A percentile compares a stretch with the other conserved stretches of the same genome.
Evolutionary conservation across 2,329 filamentous ascomycete species (phyloP).

Genomic region (Magnaporthiopsis poae): DNA sequence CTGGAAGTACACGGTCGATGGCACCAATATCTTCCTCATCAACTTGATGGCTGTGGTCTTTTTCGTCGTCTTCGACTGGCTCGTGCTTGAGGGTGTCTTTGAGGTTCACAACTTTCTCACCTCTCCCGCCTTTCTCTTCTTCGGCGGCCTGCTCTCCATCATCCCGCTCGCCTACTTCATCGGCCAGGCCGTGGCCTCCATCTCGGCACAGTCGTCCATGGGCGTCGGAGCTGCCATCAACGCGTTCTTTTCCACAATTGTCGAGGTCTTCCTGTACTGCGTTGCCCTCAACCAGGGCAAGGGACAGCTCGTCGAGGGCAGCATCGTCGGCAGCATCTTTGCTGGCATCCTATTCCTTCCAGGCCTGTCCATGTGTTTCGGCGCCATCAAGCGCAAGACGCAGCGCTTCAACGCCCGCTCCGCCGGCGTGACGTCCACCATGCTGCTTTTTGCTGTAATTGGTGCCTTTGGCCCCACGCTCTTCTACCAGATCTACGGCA

Average conservation of each 20-base stretch:
- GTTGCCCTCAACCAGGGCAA: slow-evolving; percentile 89
- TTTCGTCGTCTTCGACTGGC: slow-evolving; percentile 91
- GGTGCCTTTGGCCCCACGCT: slow-evolving; percentile 90
- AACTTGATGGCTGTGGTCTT: slow-evolving; percentile 89
- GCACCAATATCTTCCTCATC: slow-evolving; percentile 97
- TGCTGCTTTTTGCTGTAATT: slow-evolving; percentile 92
- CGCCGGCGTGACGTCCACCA: slow-evolving; percentile 91
- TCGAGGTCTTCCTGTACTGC: slow-evolving; percentile 96
- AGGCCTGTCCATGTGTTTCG: slow-evolving; percentile 96
- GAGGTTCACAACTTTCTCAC: slow-evolving; percentile 66
- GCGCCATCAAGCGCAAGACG: slow-evolving; percentile 93
- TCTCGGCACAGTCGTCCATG: slow-evolving; percentile 98
- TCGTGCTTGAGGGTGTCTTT: slow-evolving; percentile 60
- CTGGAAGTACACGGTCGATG: slow-evolving; percentile 98
- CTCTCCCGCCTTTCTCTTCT: slow-evolving; percentile 75
- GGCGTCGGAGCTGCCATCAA: slow-evolving; percentile 93
- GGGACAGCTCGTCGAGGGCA: slow-evolving; percentile 84
- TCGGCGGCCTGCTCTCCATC: slow-evolving; percentile 71
- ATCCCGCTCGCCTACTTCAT: slow-evolving; percentile 98
- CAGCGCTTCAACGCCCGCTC: slow-evolving; percentile 96
- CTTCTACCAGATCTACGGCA: slow-evolving; percentile 98
- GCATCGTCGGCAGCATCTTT: slow-evolving; percentile 95
- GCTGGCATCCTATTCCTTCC: slow-evolving; percentile 91
- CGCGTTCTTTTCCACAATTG: slow-evolving; percentile 93
- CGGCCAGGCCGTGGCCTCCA: slow-evolving; percentile 93